Conservation (phyloP, 768 basidiomycete species). For the Leucosporidium creatinivorum region DNA sequence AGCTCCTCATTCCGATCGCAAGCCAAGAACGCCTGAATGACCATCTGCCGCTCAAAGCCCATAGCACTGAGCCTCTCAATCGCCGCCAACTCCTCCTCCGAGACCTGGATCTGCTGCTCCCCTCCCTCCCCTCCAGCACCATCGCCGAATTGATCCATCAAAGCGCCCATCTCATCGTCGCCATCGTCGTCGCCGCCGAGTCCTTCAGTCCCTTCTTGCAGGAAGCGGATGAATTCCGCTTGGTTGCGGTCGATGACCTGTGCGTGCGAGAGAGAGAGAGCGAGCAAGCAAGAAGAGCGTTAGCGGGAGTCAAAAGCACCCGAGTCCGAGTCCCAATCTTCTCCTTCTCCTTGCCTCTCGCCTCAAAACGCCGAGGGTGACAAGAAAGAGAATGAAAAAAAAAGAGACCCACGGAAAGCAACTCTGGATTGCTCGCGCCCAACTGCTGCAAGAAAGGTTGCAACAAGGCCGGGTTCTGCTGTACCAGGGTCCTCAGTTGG, state of each 20-base stretch:
- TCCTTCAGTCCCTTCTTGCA: constrained; percentile 47
- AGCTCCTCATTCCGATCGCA: constrained; percentile 97
- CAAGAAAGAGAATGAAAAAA: not conserved
- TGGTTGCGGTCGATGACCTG: constrained; percentile 61
- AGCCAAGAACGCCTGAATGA: constrained; percentile 83
- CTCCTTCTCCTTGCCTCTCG: too few species aligned
- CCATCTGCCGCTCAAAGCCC: constrained; percentile 74
- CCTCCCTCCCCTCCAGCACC: constrained; percentile 34
- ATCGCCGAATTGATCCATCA: constrained; percentile 28
- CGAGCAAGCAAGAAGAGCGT: too few species aligned
- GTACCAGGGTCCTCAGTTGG: constrained; percentile 64
- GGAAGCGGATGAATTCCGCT: constrained; percentile 56
- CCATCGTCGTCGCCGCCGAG: constrained; percentile 43
- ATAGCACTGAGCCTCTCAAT: constrained; percentile 81
- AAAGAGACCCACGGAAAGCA: constrained; percentile 49
- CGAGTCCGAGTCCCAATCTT: too few species aligned
- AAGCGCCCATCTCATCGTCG: constrained; percentile 42
- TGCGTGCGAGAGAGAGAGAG: too few species aligned
- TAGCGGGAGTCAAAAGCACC: too few species aligned
- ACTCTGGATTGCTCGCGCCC: constrained; percentile 60
- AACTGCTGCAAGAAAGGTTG: constrained; percentile 82
- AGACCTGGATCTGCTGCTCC: constrained; percentile 61
- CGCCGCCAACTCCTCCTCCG: constrained; percentile 76
- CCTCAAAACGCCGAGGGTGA: too few species aligned
- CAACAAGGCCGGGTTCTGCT: constrained; percentile 66